Percentiles rank a stretch among this genome's conserved stretches.
These are phyloP conservation scores for Zelonia costaricensis DNA, from an alignment of 208 protist species.

Conservation along the genomic window DNA sequence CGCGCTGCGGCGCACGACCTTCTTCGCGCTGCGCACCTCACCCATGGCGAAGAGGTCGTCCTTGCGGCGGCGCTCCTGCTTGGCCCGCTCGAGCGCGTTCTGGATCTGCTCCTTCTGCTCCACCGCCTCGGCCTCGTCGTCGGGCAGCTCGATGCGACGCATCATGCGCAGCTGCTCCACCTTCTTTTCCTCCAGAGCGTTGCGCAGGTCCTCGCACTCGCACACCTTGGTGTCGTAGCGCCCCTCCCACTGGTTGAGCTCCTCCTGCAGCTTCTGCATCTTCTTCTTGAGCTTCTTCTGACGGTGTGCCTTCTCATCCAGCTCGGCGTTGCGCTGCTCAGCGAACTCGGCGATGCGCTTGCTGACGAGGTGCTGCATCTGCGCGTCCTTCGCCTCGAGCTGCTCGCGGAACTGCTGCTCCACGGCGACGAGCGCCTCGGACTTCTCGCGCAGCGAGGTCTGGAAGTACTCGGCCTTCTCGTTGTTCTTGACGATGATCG, in stretches of 20 bases:
- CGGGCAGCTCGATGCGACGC: conserved; percentile 49
- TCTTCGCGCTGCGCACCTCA: conserved; percentile 70
- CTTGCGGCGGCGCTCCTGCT: conserved; percentile 69
- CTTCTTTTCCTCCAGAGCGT: conserved; percentile 77
- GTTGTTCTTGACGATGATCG: conserved; percentile 84
- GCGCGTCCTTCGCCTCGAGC: conserved; percentile 73
- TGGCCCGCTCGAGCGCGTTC: conserved; percentile 67
- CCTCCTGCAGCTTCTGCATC: conserved; percentile 72
- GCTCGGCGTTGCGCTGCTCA: conserved; percentile 46
- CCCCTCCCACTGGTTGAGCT: conserved; percentile 45
- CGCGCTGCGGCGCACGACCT: conserved; percentile 14
- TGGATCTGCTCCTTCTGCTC: conserved; percentile 79
- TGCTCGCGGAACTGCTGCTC: conserved; percentile 50
- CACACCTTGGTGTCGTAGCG: conserved; percentile 83
- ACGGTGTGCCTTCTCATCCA: conserved; percentile 43
- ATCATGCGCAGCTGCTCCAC: conserved; percentile 64
- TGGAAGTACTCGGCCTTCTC: conserved; percentile 78
- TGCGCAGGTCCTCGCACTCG: conserved; percentile 84
- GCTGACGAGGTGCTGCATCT: conserved; percentile 76
- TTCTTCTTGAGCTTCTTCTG: conserved; percentile 85
- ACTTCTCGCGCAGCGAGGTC: conserved; percentile 53
- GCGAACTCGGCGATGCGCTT: conserved; percentile 72
- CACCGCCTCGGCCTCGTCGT: conserved; percentile 58
- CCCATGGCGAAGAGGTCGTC: conserved; percentile 75
- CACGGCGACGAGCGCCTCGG: conserved; percentile 27